A percentile compares a stretch with the other conserved stretches of the same genome.
Evolutionary conservation across 2,329 filamentous ascomycete genomes (phyloP).

Genomic region (Leptographium radiaticola): DNA sequence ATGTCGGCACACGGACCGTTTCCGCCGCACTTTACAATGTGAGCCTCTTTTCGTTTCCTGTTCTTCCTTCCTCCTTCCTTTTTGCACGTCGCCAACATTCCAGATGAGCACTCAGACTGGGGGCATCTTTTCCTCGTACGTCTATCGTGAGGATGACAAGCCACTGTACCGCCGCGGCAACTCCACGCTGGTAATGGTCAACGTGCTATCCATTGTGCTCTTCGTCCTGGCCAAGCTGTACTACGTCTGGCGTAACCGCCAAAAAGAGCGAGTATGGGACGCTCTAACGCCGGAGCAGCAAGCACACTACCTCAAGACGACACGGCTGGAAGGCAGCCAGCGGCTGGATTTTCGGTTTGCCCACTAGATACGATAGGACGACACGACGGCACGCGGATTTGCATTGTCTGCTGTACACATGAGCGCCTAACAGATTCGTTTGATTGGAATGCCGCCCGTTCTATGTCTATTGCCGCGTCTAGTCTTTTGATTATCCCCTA

Average conservation of each 20-base stretch:
- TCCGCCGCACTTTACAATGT: constrained; percentile 8
- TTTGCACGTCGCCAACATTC: too few species aligned
- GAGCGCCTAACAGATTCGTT: too few species aligned
- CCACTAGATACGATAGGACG: constrained; percentile 15
- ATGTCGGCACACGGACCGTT: constrained; percentile 7
- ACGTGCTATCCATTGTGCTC: constrained; percentile 32
- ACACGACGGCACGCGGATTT: not conserved
- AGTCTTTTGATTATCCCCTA: not conserved
- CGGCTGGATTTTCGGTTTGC: constrained; percentile 29
- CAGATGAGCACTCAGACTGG: constrained; percentile 24
- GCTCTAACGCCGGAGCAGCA: constrained; percentile 29
- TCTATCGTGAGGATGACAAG: constrained; percentile 19
- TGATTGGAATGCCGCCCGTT: too few species aligned
- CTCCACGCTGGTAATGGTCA: constrained; percentile 17
- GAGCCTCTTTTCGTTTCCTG: not conserved
- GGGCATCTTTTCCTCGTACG: constrained; percentile 21
- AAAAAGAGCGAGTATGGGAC: constrained; percentile 30
- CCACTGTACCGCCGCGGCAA: constrained; percentile 12
- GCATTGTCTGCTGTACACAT: too few species aligned
- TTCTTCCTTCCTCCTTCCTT: constrained; percentile 3
- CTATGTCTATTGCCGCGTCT: too few species aligned
- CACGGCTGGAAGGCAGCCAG: constrained; percentile 31
- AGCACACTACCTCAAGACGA: constrained; percentile 21
- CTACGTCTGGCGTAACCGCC: constrained; percentile 35
- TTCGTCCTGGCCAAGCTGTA: constrained; percentile 37